Evolutionary conservation across 805 yeast species (phyloP).

Genomic region (Barnettozyma californica): DNA sequence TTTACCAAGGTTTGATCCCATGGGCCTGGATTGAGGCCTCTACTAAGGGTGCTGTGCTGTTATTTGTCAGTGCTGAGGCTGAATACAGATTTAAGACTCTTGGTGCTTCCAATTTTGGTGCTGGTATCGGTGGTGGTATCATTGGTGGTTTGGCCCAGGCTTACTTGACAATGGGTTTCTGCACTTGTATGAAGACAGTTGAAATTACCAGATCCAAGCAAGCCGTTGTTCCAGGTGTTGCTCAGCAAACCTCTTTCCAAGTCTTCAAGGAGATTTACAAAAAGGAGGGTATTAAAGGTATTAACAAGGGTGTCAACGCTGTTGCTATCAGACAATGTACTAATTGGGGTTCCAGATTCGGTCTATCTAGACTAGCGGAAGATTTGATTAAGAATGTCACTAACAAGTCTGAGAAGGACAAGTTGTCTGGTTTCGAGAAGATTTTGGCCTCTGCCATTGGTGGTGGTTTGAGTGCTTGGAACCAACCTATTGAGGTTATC

Average conservation of each 20-base stretch:
- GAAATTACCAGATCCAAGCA: slow-evolving; percentile 92
- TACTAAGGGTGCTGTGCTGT: slow-evolving; percentile 95
- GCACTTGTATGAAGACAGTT: slow-evolving; percentile 98
- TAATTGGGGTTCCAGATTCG: slow-evolving; percentile 98
- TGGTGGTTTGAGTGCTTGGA: slow-evolving; percentile 98
- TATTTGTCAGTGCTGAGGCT: slow-evolving; percentile 89
- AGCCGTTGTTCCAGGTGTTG: slow-evolving; percentile 57
- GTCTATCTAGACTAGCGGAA: slow-evolving; percentile 88
- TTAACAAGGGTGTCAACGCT: slow-evolving; percentile 97
- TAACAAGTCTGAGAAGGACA: slow-evolving; percentile 55
- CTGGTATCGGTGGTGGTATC: slow-evolving; percentile 96
- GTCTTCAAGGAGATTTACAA: slow-evolving; percentile 81
- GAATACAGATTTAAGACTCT: slow-evolving; percentile 67
- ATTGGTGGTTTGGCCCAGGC: slow-evolving; percentile 96
- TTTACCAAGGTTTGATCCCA: slow-evolving; percentile 95
- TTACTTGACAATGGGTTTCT: slow-evolving; percentile 93
- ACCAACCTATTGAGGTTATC: slow-evolving; percentile 97
- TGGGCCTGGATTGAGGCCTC: slow-evolving; percentile 99
- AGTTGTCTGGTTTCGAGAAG: slow-evolving; percentile 72
- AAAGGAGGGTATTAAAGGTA: slow-evolving; percentile 89
- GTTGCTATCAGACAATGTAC: slow-evolving; percentile 99
- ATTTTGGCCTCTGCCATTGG: slow-evolving; percentile 83
- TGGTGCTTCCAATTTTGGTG: slow-evolving; percentile 65
- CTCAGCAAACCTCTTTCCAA: slow-evolving; percentile 70
- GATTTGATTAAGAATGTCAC: slow-evolving; percentile 63